Percentiles rank a stretch among this genome's conserved stretches.
phyloP scores from a whole-genome alignment of 2,329 filamentous ascomycete species.

The Pseudogymnoascus sp. region DNA sequence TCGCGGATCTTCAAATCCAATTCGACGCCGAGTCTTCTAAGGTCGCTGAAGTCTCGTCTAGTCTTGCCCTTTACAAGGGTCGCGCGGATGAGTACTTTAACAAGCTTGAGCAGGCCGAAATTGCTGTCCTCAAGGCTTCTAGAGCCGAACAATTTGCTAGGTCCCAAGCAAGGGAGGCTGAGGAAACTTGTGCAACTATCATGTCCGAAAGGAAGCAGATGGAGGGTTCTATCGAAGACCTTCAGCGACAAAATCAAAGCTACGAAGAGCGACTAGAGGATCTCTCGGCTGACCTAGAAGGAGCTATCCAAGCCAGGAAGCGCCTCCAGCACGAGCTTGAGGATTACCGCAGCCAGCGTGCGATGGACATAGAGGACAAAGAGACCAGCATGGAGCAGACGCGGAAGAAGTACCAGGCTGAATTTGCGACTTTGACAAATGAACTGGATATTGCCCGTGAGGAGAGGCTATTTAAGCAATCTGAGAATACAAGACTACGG shows the following conservation, averaged over 20 bases:
- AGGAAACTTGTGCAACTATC: slow-evolving; percentile 81
- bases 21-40: slow-evolving; percentile 84
- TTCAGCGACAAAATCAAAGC: slow-evolving; percentile 81
- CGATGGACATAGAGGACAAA: slow-evolving; percentile 95
- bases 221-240: slow-evolving; percentile 77
- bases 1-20: slow-evolving; percentile 85
- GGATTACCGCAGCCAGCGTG: slow-evolving; percentile 89
- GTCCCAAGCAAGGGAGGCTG: slow-evolving; percentile 79
- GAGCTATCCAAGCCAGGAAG: slow-evolving; percentile 81
- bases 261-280: slow-evolving; percentile 90
- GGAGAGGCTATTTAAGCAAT: slow-evolving; percentile 75
- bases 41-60: slow-evolving; percentile 74
- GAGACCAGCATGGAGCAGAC: slow-evolving; percentile 95
- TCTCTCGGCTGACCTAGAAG: slow-evolving; percentile 79
- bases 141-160: slow-evolving; percentile 92
- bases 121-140: slow-evolving; percentile 84
- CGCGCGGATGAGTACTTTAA: slow-evolving; percentile 93
- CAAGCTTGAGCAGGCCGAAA: slow-evolving; percentile 94
- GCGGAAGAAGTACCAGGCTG: slow-evolving; percentile 91
- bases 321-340: slow-evolving; percentile 94
- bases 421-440: slow-evolving; percentile 81
- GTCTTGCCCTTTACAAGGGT: slow-evolving; percentile 80
- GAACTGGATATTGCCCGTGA: slow-evolving; percentile 92
- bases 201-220: slow-evolving; percentile 90
- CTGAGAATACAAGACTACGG: slow-evolving; percentile 79